A percentile compares a stretch with the other conserved stretches of the same genome.
Evolutionary conservation across 2,329 filamentous ascomycete species (phyloP).

Genomic region (Biscogniauxia sp.): DNA sequence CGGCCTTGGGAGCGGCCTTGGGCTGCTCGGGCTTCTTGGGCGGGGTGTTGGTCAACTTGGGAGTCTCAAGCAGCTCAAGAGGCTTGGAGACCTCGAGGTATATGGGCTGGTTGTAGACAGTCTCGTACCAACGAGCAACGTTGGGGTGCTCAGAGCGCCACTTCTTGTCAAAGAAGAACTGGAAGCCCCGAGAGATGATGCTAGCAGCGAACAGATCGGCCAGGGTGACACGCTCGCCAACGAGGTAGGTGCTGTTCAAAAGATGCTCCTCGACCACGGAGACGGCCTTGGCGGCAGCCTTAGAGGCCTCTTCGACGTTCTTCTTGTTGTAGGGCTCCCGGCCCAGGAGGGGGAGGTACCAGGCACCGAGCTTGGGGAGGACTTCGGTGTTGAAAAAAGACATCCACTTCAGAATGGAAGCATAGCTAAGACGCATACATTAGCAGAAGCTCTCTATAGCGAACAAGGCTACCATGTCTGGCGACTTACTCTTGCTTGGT

Average conservation of each 20-base stretch:
- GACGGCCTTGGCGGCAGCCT: slow-evolving; percentile 66
- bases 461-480: not conserved
- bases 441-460: slow-evolving; percentile 17
- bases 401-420: slow-evolving; percentile 97
- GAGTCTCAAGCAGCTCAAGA: slow-evolving; percentile 77
- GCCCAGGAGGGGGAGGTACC: slow-evolving; percentile 86
- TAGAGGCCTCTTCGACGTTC: slow-evolving; percentile 76
- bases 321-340: slow-evolving; percentile 95
- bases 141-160: slow-evolving; percentile 83
- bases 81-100: slow-evolving; percentile 77
- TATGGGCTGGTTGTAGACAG: slow-evolving; percentile 87
- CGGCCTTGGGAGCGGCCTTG: slow-evolving; percentile 51
- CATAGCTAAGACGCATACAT: slow-evolving; percentile 57
- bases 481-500: slow-evolving; percentile 93
- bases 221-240: slow-evolving; percentile 95
- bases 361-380: slow-evolving; percentile 68
- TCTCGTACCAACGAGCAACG: slow-evolving; percentile 90
- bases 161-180: slow-evolving; percentile 90
- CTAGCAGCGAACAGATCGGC: slow-evolving; percentile 85
- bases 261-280: slow-evolving; percentile 83
- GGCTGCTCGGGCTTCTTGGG: slow-evolving; percentile 77
- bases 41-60: slow-evolving; percentile 66
- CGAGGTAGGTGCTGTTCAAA: slow-evolving; percentile 90
- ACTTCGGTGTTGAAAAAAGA: slow-evolving; percentile 93
- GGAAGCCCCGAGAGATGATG: slow-evolving; percentile 82